Base-by-base conservation (phyloP, 345 rosid species). In the Eucalyptus cloeziana region DNA sequence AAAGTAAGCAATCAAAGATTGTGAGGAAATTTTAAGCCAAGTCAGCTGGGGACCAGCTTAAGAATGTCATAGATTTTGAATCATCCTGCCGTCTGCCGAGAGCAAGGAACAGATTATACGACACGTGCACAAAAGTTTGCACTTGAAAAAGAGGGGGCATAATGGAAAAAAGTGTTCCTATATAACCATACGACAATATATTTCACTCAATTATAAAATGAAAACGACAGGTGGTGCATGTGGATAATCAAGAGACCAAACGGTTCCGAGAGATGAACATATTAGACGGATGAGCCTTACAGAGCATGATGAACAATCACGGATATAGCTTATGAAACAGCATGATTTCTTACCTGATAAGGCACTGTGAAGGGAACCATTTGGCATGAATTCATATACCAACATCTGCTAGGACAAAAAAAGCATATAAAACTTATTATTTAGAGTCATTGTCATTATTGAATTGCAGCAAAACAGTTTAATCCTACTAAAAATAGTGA, bases 321-420 rank as follows among this genome's bases (percentile, higher is more conserved):
- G 8, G 83, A 21, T 37, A 76, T 44, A 37, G 45, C 45, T 43
- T 27, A 85, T 86, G 62, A 51, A 89, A 89, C 58, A 88, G 87
- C 86, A 50, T 62, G 88, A 87, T 37, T 86, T 86, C 37, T 76
- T 94, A 97, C 99, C 96, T 69, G 97, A 93, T 79, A 97, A 94
- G 87, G 94, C 92, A 91, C 95, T 98, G 88, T 96, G 94, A 62
- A 98, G 94, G 85, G 99, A 96, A 91, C 99, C 99, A 91, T 97
- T 95, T 45, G 94, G 86, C 98, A 98, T 97, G 90, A 93, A 97
- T 94, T 98, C 99, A 37, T 98, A 98, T 62, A 97, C 97, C 90
- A 98, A 89, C 98, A 98, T 98, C 99, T 98, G 96, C 79, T 56
- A 50, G 47, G 45, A 71, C 45, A 37, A 71, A 60, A 37, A 33